Percentiles rank a stretch among this genome's conserved stretches.
Evolutionary conservation across 2,329 filamentous ascomycete genomes (phyloP).

Genomic region (Calonectria montana): DNA sequence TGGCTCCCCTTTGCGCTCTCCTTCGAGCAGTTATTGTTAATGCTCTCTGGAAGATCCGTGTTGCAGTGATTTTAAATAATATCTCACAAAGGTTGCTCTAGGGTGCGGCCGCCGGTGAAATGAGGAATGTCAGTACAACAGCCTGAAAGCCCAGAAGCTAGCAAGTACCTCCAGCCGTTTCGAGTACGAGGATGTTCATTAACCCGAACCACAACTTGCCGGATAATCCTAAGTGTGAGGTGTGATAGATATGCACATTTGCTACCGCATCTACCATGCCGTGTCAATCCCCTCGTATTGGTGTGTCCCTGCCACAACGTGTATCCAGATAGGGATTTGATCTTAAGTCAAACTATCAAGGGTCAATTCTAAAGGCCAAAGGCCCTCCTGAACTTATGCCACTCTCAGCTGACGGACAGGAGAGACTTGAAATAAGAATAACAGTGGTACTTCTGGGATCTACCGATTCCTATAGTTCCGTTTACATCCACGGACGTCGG

Average conservation of each 20-base stretch:
- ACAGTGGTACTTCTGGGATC: not conserved
- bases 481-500: not conserved
- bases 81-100: constrained; percentile 10
- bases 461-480: not conserved
- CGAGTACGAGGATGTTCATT: no score
- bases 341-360: not conserved
- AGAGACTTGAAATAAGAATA: not conserved
- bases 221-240: not conserved
- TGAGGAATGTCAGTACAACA: not conserved
- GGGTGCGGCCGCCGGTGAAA: not conserved
- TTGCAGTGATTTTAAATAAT: constrained; percentile 11
- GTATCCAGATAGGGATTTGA: not conserved
- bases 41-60: constrained; percentile 8
- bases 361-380: not conserved
- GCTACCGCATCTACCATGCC: not conserved
- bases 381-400: not conserved
- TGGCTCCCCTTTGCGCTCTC: constrained; percentile 3
- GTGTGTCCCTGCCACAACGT: not conserved
- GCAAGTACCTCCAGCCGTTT: not conserved
- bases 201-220: not conserved
- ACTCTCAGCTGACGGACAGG: not conserved
- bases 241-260: not conserved
- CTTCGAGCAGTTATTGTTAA: constrained; percentile 13
- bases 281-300: not conserved
- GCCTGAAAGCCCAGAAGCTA: not conserved